Evolutionary conservation across 495 filamentous ascomycete species (phyloP), one percentile per base, ranked within the genome.

Genomic region (Parathielavia hyrcaniae): DNA sequence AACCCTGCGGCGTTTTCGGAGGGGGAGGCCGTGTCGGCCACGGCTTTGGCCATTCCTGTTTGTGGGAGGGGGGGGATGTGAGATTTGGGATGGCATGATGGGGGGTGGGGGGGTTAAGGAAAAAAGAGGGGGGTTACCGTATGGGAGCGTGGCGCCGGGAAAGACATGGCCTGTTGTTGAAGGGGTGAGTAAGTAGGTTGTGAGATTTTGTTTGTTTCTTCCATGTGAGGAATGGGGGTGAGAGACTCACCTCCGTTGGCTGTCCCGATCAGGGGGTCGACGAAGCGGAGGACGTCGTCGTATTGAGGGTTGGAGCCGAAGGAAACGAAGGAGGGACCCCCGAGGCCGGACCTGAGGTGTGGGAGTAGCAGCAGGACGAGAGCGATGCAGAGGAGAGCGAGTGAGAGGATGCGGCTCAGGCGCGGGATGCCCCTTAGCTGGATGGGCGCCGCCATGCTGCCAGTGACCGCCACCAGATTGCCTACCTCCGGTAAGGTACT

Each of bases 81-180:
- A 43, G 16, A 19, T 1, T 36, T 17, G 0, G 41, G 34, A 30
- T n/a, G 20, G 17, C 14, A 43, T 30, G 22, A 41, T 49, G 23
- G 0, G 32, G 46, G 26, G 32, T 35, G 55, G 39, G 45, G 19
- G 1, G n/a, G n/a, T n/a, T n/a, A n/a, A n/a, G n/a, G n/a, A n/a
- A n/a, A n/a, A n/a, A n/a, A n/a, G n/a, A n/a, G 54, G 20, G 19
- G 40, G 50, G 67, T 55, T 57, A 73, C 84, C 85, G 67, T 86
- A 89, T 17, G 86, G 86, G 59, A 88, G 65, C 5, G 79, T 85
- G 38, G 86, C 86, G 4, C 86, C 86, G 16, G 86, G 81, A 55
- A 89, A 89, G 14, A 88, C 86, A 78, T 89, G 86, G 50, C 74
- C 69, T 73, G 44, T 35, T 26, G 4, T n/a, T n/a, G n/a, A n/a